These are phyloP conservation scores for Cryphonectria japonica DNA, from an alignment of 2,329 filamentous ascomycete genomes.

Conservation along the genomic window DNA sequence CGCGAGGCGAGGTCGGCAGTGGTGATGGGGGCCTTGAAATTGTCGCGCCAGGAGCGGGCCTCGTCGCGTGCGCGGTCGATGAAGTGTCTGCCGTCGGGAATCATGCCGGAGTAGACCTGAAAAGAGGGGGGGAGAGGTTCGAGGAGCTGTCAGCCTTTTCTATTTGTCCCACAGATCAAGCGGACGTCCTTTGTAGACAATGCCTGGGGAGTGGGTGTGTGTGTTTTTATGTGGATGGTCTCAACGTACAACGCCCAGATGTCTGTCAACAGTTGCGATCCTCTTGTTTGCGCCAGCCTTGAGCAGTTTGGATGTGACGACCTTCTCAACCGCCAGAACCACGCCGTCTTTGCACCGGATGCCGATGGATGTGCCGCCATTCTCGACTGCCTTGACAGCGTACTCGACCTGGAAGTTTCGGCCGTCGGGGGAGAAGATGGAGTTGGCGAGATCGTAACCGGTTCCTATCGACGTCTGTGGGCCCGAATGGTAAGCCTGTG, in stretches of 20 bases:
- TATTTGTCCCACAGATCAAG: neutral
- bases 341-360: constrained; percentile 98
- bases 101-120: constrained; percentile 89
- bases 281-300: constrained; percentile 96
- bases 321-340: constrained; percentile 94
- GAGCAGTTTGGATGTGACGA: constrained; percentile 91
- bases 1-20: constrained; percentile 85
- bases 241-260: constrained; percentile 82
- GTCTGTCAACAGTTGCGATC: constrained; percentile 91
- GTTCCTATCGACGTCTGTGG: constrained; percentile 97
- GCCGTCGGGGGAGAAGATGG: constrained; percentile 98
- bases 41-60: constrained; percentile 85
- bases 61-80: constrained; percentile 93
- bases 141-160: constrained; percentile 4
- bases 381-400: constrained; percentile 97
- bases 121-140: neutral
- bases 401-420: constrained; percentile 99
- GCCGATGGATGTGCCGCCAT: constrained; percentile 92
- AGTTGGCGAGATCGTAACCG: constrained; percentile 99
- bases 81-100: constrained; percentile 95
- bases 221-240: constrained; percentile 1
- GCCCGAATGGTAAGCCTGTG: constrained; percentile 26
- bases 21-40: constrained; percentile 94
- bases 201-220: neutral
- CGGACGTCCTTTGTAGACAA: neutral